These are phyloP conservation scores for Blepharisma stoltei DNA, from an alignment of 73 alveolate genomes.

Conservation along the genomic window DNA sequence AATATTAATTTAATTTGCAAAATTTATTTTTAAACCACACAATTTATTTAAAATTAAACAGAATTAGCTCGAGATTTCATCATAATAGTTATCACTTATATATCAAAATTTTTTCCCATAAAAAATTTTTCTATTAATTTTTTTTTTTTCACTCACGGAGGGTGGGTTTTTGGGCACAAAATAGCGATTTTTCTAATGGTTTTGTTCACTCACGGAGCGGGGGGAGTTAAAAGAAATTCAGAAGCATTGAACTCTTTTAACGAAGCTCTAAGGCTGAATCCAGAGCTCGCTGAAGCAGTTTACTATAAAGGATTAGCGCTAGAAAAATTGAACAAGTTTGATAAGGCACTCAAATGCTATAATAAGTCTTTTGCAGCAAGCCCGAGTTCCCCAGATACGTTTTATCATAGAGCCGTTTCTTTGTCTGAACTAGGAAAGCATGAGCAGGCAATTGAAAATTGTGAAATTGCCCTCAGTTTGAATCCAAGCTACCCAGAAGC, in stretches of 20 bases:
- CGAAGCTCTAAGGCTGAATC: constrained; percentile 81
- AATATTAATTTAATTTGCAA: too few species aligned
- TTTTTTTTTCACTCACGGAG: too few species aligned
- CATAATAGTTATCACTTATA: too few species aligned
- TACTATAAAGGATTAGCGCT: constrained; percentile 86
- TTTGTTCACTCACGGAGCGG: too few species aligned
- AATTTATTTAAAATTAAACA: too few species aligned
- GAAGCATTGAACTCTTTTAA: constrained; percentile 89
- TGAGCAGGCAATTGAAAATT: constrained; percentile 55
- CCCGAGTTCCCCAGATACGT: not conserved
- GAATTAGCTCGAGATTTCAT: too few species aligned
- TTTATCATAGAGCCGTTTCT: not conserved
- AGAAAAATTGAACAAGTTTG: constrained; percentile 83
- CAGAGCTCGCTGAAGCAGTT: constrained; percentile 81
- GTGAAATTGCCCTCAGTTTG: constrained; percentile 39
- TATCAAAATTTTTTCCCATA: too few species aligned
- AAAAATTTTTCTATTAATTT: too few species aligned
- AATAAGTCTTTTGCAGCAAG: too few species aligned
- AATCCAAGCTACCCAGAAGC: constrained; percentile 55
- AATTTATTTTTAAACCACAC: too few species aligned
- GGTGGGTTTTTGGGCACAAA: too few species aligned
- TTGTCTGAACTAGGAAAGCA: not conserved
- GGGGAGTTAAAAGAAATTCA: constrained; percentile 80
- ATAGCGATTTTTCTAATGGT: too few species aligned
- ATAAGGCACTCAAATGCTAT: constrained; percentile 32